These are phyloP conservation scores for Saprolegnia parasitica DNA, from an alignment of 352 stramenopile genomes.

Conservation along the genomic window DNA sequence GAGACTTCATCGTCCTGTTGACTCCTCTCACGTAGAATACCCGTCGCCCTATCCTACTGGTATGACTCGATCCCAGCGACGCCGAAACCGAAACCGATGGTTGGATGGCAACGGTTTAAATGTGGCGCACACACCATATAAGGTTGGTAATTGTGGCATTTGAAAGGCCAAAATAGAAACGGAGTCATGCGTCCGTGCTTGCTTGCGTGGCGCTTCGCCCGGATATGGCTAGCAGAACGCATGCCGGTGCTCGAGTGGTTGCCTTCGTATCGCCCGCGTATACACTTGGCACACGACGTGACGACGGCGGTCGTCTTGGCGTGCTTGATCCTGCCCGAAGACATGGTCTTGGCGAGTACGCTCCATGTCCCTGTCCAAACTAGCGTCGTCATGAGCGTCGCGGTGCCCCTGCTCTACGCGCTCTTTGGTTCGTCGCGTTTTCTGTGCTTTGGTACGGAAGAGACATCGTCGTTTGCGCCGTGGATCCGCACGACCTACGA, in stretches of 20 bases:
- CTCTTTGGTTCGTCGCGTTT: conserved; percentile 16
- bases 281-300: conserved; percentile 7
- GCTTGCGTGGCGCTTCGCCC: neutral
- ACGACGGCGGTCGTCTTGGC: conserved; percentile 3
- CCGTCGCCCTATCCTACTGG: no score
- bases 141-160: conserved; percentile 10
- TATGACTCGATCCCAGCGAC: no score
- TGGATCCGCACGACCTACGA: neutral
- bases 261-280: neutral
- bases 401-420: conserved; percentile 2
- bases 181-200: neutral
- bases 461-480: conserved; percentile 1
- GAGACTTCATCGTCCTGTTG: no score
- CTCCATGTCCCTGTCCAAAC: conserved; percentile 1
- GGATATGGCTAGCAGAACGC: neutral
- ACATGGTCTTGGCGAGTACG: neutral
- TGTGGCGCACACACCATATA: neutral
- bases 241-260: conserved; percentile 25
- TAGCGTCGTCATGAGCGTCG: neutral
- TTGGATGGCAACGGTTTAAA: no score
- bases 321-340: conserved; percentile 13
- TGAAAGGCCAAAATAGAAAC: neutral
- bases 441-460: conserved; percentile 15
- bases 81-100: no score
- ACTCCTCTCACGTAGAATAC: no score